Evolutionary conservation across 331 rosid genomes (phyloP).

Genomic region (Quercus tomentella): DNA sequence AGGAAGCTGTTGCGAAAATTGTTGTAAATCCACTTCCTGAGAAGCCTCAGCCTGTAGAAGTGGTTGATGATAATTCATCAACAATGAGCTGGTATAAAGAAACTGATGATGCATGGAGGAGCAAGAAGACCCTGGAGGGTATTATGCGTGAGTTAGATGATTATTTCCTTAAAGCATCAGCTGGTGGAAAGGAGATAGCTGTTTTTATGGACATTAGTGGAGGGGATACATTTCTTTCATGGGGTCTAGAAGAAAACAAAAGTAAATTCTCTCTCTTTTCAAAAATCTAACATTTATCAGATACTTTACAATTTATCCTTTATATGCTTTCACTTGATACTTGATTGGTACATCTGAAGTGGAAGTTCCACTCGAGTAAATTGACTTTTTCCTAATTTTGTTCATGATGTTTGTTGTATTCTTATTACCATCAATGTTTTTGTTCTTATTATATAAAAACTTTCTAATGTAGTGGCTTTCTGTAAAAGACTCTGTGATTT

Average conservation of each 20-base stretch:
- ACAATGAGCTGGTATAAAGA: constrained; percentile 36
- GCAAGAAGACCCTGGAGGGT: constrained; percentile 62
- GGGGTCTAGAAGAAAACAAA: constrained; percentile 36
- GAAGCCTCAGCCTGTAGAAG: constrained; percentile 34
- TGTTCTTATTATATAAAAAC: no score
- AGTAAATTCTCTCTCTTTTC: constrained; percentile 31
- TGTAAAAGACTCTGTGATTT: no score
- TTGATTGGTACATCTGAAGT: background rate
- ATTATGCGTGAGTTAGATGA: constrained; percentile 72
- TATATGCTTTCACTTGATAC: background rate
- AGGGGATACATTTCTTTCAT: constrained; percentile 44
- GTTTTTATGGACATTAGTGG: constrained; percentile 66
- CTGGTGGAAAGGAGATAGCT: constrained; percentile 68
- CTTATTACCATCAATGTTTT: background rate
- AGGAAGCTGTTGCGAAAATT: constrained; percentile 38
- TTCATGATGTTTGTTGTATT: constrained; percentile 9
- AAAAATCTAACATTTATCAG: constrained; percentile 11
- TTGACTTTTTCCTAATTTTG: background rate
- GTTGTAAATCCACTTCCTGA: constrained; percentile 28
- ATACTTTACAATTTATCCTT: background rate
- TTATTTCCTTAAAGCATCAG: constrained; percentile 76
- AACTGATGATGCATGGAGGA: constrained; percentile 33
- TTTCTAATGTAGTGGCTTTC: no score
- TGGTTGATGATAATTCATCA: constrained; percentile 32
- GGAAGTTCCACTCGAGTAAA: constrained; percentile 1